Conservation (phyloP, 2,329 filamentous ascomycete species). For the Stenocarpella maydis region DNA sequence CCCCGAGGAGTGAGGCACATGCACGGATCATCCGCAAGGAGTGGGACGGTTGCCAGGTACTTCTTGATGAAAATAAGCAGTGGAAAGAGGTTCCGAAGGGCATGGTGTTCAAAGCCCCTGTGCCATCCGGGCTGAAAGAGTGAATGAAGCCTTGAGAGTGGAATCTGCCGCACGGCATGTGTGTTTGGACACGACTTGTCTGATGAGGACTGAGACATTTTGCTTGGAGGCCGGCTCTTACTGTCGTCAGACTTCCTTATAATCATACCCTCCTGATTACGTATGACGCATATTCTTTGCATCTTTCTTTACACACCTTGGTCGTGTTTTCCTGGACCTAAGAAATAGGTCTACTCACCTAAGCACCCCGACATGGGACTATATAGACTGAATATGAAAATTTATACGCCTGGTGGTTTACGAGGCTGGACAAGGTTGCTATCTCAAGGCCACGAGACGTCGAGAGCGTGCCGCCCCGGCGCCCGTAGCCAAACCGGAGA, state of each 20-base stretch:
- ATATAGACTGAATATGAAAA: no score
- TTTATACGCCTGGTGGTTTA: no score
- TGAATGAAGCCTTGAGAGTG: not conserved
- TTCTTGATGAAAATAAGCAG: conserved; percentile 30
- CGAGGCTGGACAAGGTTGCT: not conserved
- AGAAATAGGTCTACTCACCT: not conserved
- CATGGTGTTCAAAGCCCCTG: conserved; percentile 10
- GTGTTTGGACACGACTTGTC: not conserved
- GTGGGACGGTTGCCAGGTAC: conserved; percentile 28
- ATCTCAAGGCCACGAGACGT: not conserved
- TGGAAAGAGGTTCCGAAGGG: conserved; percentile 34
- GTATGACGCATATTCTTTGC: not conserved
- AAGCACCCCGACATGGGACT: no score
- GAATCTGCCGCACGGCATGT: not conserved
- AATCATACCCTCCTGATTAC: not conserved
- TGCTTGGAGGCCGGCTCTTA: no score
- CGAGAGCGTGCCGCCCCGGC: not conserved
- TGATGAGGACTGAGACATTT: not conserved
- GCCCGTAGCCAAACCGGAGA: not conserved
- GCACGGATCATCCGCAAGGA: not conserved
- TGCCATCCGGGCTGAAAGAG: conserved; percentile 3
- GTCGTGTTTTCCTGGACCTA: no score
- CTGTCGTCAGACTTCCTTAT: no score
- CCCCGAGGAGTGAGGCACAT: conserved; percentile 24
- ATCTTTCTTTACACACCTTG: no score